A percentile compares a stretch with the other conserved stretches of the same genome.
These are phyloP conservation scores for Penicillium sp. DNA, from an alignment of 2,329 filamentous ascomycete genomes.

Conservation along the genomic window DNA sequence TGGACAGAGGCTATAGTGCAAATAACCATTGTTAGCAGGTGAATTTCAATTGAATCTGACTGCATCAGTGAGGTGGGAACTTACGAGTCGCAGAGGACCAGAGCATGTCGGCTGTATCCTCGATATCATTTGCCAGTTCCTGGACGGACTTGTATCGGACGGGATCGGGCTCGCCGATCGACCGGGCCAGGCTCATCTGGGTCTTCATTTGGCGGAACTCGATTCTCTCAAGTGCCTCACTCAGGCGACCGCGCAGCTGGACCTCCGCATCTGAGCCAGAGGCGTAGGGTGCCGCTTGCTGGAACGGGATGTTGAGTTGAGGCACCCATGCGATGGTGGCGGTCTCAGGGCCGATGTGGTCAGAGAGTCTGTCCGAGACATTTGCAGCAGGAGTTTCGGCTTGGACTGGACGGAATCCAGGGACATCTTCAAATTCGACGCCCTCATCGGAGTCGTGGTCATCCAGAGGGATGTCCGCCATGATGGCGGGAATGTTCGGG, in stretches of 20 bases:
- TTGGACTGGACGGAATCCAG: neutral
- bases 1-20: slow-evolving; percentile 69
- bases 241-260: slow-evolving; percentile 21
- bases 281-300: slow-evolving; percentile 54
- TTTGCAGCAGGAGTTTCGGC: neutral
- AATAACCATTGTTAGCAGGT: neutral
- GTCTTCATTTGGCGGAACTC: slow-evolving; percentile 40
- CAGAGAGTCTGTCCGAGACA: neutral
- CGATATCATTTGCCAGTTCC: slow-evolving; percentile 73
- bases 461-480: neutral
- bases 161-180: slow-evolving; percentile 34
- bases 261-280: slow-evolving; percentile 61
- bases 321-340: slow-evolving; percentile 20
- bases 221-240: slow-evolving; percentile 19
- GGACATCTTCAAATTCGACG: slow-evolving; percentile 26
- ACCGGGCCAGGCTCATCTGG: slow-evolving; percentile 33
- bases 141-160: slow-evolving; percentile 63
- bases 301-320: slow-evolving; percentile 49
- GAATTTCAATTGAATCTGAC: neutral
- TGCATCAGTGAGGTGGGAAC: slow-evolving; percentile 38
- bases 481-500: neutral
- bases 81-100: slow-evolving; percentile 87
- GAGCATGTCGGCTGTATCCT: slow-evolving; percentile 73
- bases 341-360: neutral
- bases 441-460: slow-evolving; percentile 19